Base-by-base conservation (phyloP, 2,329 filamentous ascomycete genomes). In the Aureobasidium sp. region DNA sequence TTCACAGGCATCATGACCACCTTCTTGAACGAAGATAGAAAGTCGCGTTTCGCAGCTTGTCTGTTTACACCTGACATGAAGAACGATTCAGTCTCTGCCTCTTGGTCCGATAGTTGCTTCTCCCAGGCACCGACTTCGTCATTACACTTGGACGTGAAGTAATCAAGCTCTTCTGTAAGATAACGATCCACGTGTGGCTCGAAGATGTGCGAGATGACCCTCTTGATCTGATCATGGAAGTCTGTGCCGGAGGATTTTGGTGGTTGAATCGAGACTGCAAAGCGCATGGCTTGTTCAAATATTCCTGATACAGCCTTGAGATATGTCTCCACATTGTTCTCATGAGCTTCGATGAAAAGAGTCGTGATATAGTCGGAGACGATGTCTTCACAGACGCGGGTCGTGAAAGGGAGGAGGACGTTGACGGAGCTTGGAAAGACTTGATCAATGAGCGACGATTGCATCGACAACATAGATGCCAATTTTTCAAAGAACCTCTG, bases 1-100 rank as follows among this genome's bases (percentile, higher is more conserved):
- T 90, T 96, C 53, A 99, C 93, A 2, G 94, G 94, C 87, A 96
- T 95, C 92, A 99, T 97, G 66, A 99, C 90, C 9, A 99, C 94
- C 74, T 97, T 97, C 72, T 91, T 97, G 80, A 99, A 99, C 0
- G 92, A 96, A 50, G 87, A 94, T 64, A 99, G 73, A 69, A 99
- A 99, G 72, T 99, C 94, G 67, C 91, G 90, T 77, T 99, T 99
- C 66, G 95, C 94, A 0, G 91, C 94, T 72, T 96, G 91, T 29
- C 94, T 84, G 71, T 93, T 97, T 70, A 97, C 86, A 72, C 91
- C 97, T 27, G 88, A 89, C 93, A 97, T 97, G 77, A 91, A 94
- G 71, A 95, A 96, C 0, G 90, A 94, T 75, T 99, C 94, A 0
- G 90, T 87, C 2, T 88, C 89, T 17, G 90, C 91, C 67, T 96